These are phyloP conservation scores for Fusarium goolgardi DNA, from an alignment of 2,329 filamentous ascomycete species.

Conservation along the genomic window DNA sequence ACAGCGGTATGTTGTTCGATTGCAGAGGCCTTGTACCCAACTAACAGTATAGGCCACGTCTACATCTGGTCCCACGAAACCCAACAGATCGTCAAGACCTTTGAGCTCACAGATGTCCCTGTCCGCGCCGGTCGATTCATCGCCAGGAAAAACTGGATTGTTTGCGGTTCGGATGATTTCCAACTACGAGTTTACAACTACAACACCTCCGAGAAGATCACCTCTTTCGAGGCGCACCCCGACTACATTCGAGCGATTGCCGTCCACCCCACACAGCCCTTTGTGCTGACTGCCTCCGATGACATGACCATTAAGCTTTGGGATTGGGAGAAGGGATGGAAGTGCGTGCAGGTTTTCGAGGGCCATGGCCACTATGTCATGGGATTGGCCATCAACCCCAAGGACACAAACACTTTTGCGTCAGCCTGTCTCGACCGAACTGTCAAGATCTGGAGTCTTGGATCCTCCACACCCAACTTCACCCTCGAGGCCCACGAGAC, in stretches of 20 bases:
- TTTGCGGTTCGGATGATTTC: constrained; percentile 95
- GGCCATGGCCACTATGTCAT: constrained; percentile 97
- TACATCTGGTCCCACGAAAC: constrained; percentile 99
- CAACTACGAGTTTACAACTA: constrained; percentile 94
- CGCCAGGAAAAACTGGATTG: constrained; percentile 98
- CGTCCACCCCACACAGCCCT: constrained; percentile 94
- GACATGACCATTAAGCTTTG: constrained; percentile 99
- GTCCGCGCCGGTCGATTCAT: constrained; percentile 97
- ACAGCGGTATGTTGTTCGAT: constrained; percentile 77
- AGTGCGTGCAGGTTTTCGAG: constrained; percentile 96
- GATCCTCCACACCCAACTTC: constrained; percentile 93
- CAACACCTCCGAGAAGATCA: constrained; percentile 99
- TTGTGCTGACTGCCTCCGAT: constrained; percentile 95
- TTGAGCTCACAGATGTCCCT: constrained; percentile 97
- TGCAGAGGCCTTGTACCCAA: not conserved
- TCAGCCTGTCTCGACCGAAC: constrained; percentile 96
- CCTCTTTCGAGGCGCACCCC: constrained; percentile 95
- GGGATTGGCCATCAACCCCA: constrained; percentile 96
- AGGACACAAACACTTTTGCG: constrained; percentile 91
- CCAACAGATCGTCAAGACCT: constrained; percentile 97
- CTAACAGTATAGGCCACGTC: constrained; percentile 77
- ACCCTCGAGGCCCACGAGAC: constrained; percentile 97
- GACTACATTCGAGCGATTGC: constrained; percentile 98
- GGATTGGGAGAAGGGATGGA: constrained; percentile 99
- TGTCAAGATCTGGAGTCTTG: constrained; percentile 97